Evolutionary conservation across 2,329 filamentous ascomycete species (phyloP).

Genomic region (Camillea tinctor): DNA sequence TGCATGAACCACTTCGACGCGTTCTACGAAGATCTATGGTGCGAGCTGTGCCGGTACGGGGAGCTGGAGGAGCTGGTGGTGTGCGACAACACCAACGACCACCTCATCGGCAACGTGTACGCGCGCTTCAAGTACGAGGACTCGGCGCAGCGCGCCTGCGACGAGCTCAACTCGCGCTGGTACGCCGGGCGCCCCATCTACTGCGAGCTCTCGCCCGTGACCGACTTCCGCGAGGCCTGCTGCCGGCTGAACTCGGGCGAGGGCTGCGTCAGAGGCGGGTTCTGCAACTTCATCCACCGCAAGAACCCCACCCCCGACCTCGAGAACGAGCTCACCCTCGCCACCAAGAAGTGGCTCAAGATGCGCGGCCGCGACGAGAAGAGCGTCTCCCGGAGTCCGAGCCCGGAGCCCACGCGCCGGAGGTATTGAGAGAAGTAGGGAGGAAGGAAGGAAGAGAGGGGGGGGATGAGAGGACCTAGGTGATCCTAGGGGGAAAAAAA

Average conservation of each 20-base stretch:
- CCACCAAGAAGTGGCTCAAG: conserved; percentile 96
- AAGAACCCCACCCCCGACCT: conserved; percentile 91
- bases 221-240: conserved; percentile 96
- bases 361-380: conserved; percentile 78
- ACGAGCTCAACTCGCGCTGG: conserved; percentile 91
- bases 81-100: conserved; percentile 99
- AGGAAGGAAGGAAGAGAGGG: too few species aligned
- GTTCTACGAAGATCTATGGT: conserved; percentile 99
- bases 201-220: conserved; percentile 94
- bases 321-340: conserved; percentile 80
- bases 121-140: conserved; percentile 99
- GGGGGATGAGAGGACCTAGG: too few species aligned
- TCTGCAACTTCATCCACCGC: conserved; percentile 99
- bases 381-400: conserved; percentile 79
- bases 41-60: conserved; percentile 98
- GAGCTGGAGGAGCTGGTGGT: conserved; percentile 97
- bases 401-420: conserved; percentile 77
- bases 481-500: too few species aligned
- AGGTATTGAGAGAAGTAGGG: conserved; percentile 51
- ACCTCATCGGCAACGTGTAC: conserved; percentile 98
- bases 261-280: conserved; percentile 91
- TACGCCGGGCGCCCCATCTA: conserved; percentile 97
- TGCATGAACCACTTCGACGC: conserved; percentile 99
- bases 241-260: conserved; percentile 93
- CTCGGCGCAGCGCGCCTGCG: conserved; percentile 87